Evolutionary conservation across 306 rosid species (phyloP), one percentile per base, ranked within the genome.

Genomic region (Leucaena leucocephala): DNA sequence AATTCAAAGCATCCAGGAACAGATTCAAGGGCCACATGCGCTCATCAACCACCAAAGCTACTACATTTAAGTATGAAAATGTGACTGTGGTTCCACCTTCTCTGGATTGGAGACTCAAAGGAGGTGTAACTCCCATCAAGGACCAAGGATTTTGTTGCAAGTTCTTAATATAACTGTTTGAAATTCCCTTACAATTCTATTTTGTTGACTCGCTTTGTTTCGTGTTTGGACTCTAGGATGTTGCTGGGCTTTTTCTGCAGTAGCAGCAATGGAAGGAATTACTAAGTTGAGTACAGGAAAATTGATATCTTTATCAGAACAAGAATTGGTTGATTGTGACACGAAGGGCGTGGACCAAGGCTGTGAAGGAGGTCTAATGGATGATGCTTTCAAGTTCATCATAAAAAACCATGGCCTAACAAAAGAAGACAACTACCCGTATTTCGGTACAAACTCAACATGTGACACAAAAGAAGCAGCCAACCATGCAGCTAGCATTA

Each of bases 1-100:
- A 81, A 67, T 84, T 81, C 70, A 84, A 50, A 62, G 42, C 72
- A 42, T 68, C 71, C 14, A 77, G 75, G 35, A 84, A 84, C 36
- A 78, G 69, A 44, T 84, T 84, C 75, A 84, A 81, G 83, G 83
- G 82, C 74, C 85, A 84, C 34, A 68, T 77, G 77, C 67, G 70
- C 54, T 73, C 82, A 36, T 49, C 50, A 33, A 35, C 15, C 34
- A 62, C 80, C 50, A 84, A 38, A 70, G 74, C 85, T 61, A 63
- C 82, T 3, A 73, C 83, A 1, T 84, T 84, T 52, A 81, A 35
- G 80, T 81, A 84, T 73, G 75, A 77, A 52, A 12, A 77, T 68
- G 85, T 77, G 71, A 77, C 70, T 34, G 57, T 16, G 27, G 15
- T 81, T 39, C 87, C 85, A 33, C 17, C 74, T 74, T 1, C 80